phyloP scores from a whole-genome alignment of 208 protist genomes.

The Leishmania guyanensis region DNA sequence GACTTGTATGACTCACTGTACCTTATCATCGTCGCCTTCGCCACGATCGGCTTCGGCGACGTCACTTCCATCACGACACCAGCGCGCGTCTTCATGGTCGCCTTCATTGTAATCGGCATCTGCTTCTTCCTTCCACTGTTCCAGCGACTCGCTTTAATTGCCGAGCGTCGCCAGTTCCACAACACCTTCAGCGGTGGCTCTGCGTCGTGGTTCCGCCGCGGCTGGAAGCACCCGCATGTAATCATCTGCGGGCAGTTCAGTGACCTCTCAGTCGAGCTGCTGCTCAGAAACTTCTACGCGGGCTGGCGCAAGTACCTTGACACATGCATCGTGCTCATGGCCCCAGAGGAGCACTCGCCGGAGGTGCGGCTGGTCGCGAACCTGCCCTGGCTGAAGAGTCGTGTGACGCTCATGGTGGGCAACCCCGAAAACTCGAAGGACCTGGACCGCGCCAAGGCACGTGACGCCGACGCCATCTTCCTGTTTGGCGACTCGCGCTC shows the following conservation, averaged over 20 bases:
- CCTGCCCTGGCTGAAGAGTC: constrained; percentile 74
- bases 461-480: constrained; percentile 79
- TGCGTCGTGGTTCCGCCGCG: constrained; percentile 24
- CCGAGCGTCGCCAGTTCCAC: constrained; percentile 47
- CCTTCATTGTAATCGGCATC: constrained; percentile 76
- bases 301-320: constrained; percentile 84
- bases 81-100: constrained; percentile 68
- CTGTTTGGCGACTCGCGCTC: constrained; percentile 75
- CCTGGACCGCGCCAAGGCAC: constrained; percentile 59
- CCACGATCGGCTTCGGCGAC: constrained; percentile 84
- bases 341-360: constrained; percentile 53
- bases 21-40: constrained; percentile 71
- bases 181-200: constrained; percentile 46
- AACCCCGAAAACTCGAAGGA: constrained; percentile 55
- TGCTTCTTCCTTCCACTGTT: constrained; percentile 80
- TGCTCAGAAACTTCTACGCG: constrained; percentile 76
- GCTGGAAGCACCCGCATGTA: constrained; percentile 48
- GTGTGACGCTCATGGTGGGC: constrained; percentile 73
- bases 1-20: constrained; percentile 75
- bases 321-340: constrained; percentile 68
- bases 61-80: constrained; percentile 46
- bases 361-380: constrained; percentile 66
- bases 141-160: constrained; percentile 48
- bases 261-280: constrained; percentile 65
- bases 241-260: constrained; percentile 77